Base-by-base conservation (phyloP, 2,329 filamentous ascomycete genomes). In the Phialophora chinensis region DNA sequence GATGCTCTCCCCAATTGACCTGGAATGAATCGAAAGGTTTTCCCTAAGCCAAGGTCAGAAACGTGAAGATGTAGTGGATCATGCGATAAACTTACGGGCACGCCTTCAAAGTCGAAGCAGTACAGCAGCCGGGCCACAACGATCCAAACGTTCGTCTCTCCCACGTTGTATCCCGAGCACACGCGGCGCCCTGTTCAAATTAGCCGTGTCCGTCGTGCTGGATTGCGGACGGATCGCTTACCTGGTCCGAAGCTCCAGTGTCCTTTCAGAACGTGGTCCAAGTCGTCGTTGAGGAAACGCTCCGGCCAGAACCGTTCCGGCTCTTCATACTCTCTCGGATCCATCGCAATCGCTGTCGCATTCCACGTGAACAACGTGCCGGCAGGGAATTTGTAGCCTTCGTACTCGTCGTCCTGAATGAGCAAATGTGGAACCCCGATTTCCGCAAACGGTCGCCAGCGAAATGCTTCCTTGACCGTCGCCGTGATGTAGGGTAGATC, bases 381-480 rank as follows among this genome's bases (percentile, higher is more conserved):
- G 1, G 79, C 77, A 1, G 84, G 83, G 31, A 86, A 83, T 10
- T 78, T 74, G 69, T 81, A 84, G 17, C 82, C 82, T 57, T 80
- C 78, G 69, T 83, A 71, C 62, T 71, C 69, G 38, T 71, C 69
- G 47, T 71, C 67, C 27, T 71, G 75, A 72, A 42, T 76, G 60
- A 67, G 68, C 25, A 64, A 47, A 33, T 62, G 61, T 1, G 69
- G 83, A 1, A 81, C 79, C 0, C 80, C 82, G 0, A 82, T 70
- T 57, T 67, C 65, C 3, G 75, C 73, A 29, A 75, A 75, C 3
- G 75, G 75, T 33, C 79, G 77, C 78, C 75, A 80, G 64, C 75
- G 77, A 59, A 75, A 73, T 27, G 73, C 69, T 68, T 75, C 77
- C 31, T 75, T 75, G 50, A 76, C 70, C 8, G 77, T 59, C 0